Percentiles rank a stretch among this genome's conserved stretches.
These are phyloP conservation scores for Chalciporus pseudorubinellus DNA, from an alignment of 768 basidiomycete genomes.

Conservation along the genomic window DNA sequence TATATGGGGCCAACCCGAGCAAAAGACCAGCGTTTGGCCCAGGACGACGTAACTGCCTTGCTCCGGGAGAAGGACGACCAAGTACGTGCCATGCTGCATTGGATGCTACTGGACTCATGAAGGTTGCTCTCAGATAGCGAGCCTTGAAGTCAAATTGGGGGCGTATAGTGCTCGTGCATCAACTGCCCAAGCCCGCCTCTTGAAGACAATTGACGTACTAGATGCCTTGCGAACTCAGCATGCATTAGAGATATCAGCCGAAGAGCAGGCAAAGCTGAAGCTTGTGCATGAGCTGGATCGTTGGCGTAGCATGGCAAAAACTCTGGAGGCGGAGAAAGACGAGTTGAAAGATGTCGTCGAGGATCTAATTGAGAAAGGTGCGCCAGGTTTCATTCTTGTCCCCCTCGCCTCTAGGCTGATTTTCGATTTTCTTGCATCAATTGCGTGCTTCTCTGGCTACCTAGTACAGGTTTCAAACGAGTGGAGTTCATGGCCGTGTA, in stretches of 20 bases:
- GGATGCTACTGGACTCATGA: background rate
- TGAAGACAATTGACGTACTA: slow-evolving; percentile 48
- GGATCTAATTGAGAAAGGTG: slow-evolving; percentile 59
- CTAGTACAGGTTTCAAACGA: slow-evolving; percentile 47
- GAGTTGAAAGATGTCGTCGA: slow-evolving; percentile 53
- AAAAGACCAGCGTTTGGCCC: slow-evolving; percentile 15
- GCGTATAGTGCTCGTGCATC: slow-evolving; percentile 40
- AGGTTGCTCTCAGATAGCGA: slow-evolving; percentile 21
- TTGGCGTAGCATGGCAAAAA: slow-evolving; percentile 31
- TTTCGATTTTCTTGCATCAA: background rate
- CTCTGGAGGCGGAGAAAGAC: slow-evolving; percentile 47
- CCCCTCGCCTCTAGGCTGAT: background rate
- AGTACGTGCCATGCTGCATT: slow-evolving; percentile 13
- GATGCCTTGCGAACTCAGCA: slow-evolving; percentile 44
- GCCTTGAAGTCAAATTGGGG: slow-evolving; percentile 32
- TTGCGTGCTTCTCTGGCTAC: background rate
- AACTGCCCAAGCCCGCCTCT: slow-evolving; percentile 44
- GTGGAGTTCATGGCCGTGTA: slow-evolving; percentile 46
- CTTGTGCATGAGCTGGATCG: slow-evolving; percentile 40
- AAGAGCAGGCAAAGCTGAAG: slow-evolving; percentile 31
- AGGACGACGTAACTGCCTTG: slow-evolving; percentile 17
- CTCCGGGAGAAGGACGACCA: slow-evolving; percentile 29
- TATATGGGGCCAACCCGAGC: slow-evolving; percentile 27
- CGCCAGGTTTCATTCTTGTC: slow-evolving; percentile 14
- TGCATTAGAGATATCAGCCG: slow-evolving; percentile 37